phyloP scores from a whole-genome alignment of 352 stramenopile species.

The Blastocystis sp. region DNA sequence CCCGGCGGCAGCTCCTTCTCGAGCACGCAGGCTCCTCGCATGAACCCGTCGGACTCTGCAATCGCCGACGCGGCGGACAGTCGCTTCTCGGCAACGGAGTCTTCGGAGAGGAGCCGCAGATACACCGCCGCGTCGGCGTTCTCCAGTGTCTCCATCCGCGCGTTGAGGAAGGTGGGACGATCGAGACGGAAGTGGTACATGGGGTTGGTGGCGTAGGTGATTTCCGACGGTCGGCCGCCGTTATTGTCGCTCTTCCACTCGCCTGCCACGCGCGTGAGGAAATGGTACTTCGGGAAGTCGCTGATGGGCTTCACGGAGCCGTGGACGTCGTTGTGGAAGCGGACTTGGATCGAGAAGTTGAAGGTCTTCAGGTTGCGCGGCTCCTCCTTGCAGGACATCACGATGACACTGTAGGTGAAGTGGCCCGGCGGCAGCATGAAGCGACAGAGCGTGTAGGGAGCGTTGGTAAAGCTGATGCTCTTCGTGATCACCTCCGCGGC shows the following conservation, averaged over 20 bases:
- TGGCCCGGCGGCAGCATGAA: neutral
- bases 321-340: neutral
- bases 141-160: neutral
- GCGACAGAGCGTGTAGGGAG: neutral
- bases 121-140: neutral
- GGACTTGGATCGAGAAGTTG: slow-evolving; percentile 14
- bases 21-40: neutral
- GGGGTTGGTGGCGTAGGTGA: neutral
- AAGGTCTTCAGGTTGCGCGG: neutral
- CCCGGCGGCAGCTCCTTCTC: neutral
- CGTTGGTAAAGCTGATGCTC: slow-evolving; percentile 15
- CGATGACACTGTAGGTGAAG: neutral
- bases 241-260: slow-evolving; percentile 1
- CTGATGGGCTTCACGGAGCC: neutral
- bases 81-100: too few relatives aligned
- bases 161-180: neutral
- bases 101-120: neutral
- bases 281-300: slow-evolving; percentile 47
- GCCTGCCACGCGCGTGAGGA: neutral
- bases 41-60: neutral
- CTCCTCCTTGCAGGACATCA: neutral
- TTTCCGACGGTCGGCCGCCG: neutral
- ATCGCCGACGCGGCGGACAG: neutral
- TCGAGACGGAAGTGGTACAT: neutral
- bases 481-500: neutral